Conservation (phyloP, 257 asterid species). For the Fraxinus cuspidata region DNA sequence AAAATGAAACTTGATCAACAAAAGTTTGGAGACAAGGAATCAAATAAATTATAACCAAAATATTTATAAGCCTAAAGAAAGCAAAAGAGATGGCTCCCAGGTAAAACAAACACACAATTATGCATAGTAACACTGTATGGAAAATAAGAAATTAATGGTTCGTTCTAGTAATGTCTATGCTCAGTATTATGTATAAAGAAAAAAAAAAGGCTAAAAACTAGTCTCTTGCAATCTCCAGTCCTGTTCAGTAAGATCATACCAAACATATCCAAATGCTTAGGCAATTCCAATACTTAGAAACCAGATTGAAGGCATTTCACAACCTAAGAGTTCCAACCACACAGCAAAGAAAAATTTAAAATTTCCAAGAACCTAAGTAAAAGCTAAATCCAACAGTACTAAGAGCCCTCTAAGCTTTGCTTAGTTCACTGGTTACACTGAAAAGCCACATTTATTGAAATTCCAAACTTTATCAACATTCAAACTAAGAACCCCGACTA, state of each 20-base stretch:
- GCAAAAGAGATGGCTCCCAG: background rate
- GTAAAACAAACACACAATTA: background rate
- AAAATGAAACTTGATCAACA: background rate
- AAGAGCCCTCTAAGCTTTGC: background rate
- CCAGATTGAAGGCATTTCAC: background rate
- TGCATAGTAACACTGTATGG: background rate
- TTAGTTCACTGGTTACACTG: no score
- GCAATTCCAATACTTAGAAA: background rate
- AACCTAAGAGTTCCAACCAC: background rate
- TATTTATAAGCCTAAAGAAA: background rate
- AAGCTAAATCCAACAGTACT: background rate
- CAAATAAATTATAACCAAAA: background rate
- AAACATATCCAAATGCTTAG: background rate
- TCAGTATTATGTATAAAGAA: background rate
- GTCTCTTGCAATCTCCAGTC: background rate
- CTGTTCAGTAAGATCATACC: background rate
- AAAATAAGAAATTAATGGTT: background rate
- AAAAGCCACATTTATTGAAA: background rate
- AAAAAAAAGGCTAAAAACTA: background rate
- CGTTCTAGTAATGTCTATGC: background rate
- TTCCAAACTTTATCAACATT: background rate
- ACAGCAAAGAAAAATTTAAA: background rate
- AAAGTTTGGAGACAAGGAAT: background rate
- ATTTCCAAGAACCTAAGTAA: background rate
- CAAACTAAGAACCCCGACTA: background rate